Conservation (phyloP, 805 yeast genomes). For the Candida krabiensis region DNA sequence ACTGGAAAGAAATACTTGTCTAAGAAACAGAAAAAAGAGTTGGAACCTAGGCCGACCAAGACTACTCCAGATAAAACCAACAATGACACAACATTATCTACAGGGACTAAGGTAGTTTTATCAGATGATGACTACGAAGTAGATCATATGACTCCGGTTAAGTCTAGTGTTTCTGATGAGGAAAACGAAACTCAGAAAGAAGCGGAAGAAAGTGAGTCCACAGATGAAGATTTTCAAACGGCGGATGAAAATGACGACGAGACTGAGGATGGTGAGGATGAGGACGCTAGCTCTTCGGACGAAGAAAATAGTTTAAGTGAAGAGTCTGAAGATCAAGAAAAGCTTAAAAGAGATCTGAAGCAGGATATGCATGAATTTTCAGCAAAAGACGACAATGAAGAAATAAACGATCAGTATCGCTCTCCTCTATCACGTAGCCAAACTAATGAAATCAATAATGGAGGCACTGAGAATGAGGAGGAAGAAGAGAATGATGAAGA, state of each 20-base stretch:
- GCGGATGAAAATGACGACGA: constrained; percentile 28
- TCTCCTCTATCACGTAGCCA: no score
- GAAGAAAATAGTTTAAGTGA: constrained; percentile 12
- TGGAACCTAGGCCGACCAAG: constrained; percentile 24
- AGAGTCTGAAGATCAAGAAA: constrained; percentile 19
- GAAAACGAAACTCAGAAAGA: constrained; percentile 24
- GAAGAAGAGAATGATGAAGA: constrained; percentile 27
- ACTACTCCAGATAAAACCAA: constrained; percentile 1
- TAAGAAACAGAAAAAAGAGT: constrained; percentile 41
- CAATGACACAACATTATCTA: no score
- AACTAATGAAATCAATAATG: no score
- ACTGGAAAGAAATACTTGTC: constrained; percentile 54
- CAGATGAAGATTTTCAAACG: constrained; percentile 30
- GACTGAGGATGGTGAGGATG: constrained; percentile 9
- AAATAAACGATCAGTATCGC: constrained; percentile 15
- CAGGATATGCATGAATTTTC: constrained; percentile 33
- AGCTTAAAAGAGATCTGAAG: constrained; percentile 28
- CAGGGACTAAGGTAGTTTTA: no score
- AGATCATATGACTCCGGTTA: constrained; percentile 3
- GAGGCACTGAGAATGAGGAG: no score
- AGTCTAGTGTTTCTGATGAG: constrained; percentile 22
- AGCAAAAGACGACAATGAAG: constrained; percentile 26
- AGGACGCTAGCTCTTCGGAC: constrained; percentile 7
- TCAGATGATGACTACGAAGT: constrained; percentile 14
- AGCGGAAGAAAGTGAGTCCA: constrained; percentile 26